Conservation (phyloP, 2,329 filamentous ascomycete species). For the Diaporthe sp. region DNA sequence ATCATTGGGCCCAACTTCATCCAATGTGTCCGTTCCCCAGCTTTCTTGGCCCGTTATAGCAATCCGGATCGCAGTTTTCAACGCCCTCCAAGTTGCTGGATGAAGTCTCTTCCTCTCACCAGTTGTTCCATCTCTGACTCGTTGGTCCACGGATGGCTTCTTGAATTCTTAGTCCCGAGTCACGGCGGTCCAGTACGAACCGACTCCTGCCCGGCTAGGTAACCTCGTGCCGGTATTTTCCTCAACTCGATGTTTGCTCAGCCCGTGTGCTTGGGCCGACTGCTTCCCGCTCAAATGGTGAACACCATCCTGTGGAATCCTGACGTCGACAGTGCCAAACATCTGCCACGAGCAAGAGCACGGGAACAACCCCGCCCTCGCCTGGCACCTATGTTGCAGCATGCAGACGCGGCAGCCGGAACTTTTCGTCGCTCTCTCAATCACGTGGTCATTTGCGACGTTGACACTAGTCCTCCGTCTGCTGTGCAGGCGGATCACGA, state of each 20-base stretch:
- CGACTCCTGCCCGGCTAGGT: not conserved
- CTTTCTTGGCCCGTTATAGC: not conserved
- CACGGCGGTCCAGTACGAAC: not conserved
- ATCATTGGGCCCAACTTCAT: not conserved
- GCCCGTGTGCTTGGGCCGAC: not conserved
- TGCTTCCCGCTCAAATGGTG: not conserved
- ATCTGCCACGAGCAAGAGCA: not conserved
- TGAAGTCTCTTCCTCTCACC: not conserved
- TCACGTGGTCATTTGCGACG: conserved; percentile 19
- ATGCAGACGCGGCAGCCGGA: conserved; percentile 21
- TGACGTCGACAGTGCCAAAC: not conserved
- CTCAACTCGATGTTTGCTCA: not conserved
- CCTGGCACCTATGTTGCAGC: not conserved
- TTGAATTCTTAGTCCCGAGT: not conserved
- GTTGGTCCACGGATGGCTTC: not conserved
- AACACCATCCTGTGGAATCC: not conserved
- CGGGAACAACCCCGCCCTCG: not conserved
- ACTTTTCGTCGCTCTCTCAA: conserved; percentile 14
- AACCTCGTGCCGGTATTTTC: not conserved
- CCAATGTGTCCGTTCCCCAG: not conserved
- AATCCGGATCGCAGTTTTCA: not conserved
- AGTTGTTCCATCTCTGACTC: not conserved
- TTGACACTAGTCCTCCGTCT: not conserved
- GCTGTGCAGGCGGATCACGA: not conserved
- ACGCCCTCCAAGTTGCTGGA: not conserved